Conservation (phyloP, 2,329 filamentous ascomycete genomes). For the Dactylellina haptotyla region DNA sequence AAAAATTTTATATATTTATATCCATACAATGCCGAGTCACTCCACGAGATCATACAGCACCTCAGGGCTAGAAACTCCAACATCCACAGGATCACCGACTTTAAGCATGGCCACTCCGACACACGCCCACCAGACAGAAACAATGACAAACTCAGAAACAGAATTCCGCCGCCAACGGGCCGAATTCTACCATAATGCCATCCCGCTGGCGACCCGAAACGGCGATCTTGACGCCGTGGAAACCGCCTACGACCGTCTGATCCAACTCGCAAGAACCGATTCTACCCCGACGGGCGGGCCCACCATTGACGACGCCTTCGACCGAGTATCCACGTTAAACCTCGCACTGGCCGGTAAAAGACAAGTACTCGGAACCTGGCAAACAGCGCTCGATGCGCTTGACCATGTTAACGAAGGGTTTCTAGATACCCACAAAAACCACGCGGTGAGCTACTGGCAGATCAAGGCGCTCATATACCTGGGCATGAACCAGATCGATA, state of each 20-base stretch:
- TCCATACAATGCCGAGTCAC: too few relatives aligned
- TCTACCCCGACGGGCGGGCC: background rate
- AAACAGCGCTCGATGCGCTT: background rate
- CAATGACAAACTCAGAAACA: background rate
- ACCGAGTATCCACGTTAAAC: background rate
- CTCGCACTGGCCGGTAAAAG: background rate
- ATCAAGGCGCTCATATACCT: constrained; percentile 5
- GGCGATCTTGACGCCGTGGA: background rate
- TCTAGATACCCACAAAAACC: background rate
- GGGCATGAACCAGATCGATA: background rate
- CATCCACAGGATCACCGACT: too few relatives aligned
- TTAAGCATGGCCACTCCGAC: background rate
- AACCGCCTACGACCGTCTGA: background rate
- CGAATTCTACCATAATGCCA: constrained; percentile 3
- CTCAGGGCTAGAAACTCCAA: too few relatives aligned
- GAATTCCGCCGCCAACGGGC: background rate
- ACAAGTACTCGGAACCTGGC: constrained; percentile 5
- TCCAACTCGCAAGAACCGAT: background rate
- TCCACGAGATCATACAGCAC: too few relatives aligned
- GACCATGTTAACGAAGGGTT: background rate
- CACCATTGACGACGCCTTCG: background rate
- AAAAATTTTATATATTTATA: too few relatives aligned
- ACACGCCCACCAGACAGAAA: background rate
- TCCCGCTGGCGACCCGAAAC: background rate
- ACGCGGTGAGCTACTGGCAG: constrained; percentile 11